Percentiles rank a stretch among this genome's conserved stretches.
Evolutionary conservation across 2,329 filamentous ascomycete genomes (phyloP).

Genomic region (Talaromyces islandicus): DNA sequence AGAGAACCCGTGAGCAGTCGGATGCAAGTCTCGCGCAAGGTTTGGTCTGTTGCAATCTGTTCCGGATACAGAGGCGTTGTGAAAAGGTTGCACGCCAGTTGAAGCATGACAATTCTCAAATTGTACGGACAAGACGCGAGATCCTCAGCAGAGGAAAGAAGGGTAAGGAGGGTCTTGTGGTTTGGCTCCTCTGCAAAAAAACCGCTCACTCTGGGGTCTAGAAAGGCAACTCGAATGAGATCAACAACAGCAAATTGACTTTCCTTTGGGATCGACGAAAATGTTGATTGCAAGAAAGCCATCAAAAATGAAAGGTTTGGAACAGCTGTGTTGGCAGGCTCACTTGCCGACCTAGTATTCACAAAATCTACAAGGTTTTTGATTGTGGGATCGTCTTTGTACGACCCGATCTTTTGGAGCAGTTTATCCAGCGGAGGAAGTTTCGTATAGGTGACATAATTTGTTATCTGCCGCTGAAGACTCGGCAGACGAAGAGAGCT

Average conservation of each 20-base stretch:
- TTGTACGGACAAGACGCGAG: constrained; percentile 65
- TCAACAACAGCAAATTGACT: constrained; percentile 78
- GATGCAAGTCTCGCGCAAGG: constrained; percentile 55
- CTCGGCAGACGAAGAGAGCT: constrained; percentile 63
- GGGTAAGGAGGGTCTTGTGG: constrained; percentile 56
- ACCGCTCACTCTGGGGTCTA: constrained; percentile 71
- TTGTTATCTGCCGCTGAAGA: constrained; percentile 57
- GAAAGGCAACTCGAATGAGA: constrained; percentile 69
- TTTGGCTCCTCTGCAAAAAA: constrained; percentile 72
- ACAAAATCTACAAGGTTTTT: constrained; percentile 65
- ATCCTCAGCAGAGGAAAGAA: constrained; percentile 51
- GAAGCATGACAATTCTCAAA: constrained; percentile 73
- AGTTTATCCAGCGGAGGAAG: constrained; percentile 78
- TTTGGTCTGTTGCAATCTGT: constrained; percentile 50
- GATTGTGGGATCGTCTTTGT: constrained; percentile 56
- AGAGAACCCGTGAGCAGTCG: constrained; percentile 70
- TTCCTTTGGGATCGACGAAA: constrained; percentile 54
- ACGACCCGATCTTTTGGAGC: constrained; percentile 65
- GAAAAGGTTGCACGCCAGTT: constrained; percentile 81
- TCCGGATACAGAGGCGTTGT: constrained; percentile 64
- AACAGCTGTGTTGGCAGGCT: constrained; percentile 60
- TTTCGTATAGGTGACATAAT: constrained; percentile 71
- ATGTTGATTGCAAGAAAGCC: constrained; percentile 52
- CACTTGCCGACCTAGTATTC: constrained; percentile 51
- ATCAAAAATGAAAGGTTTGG: constrained; percentile 65